phyloP scores from a whole-genome alignment of 2,329 filamentous ascomycete species.

The Diplodia scrobiculata region DNA sequence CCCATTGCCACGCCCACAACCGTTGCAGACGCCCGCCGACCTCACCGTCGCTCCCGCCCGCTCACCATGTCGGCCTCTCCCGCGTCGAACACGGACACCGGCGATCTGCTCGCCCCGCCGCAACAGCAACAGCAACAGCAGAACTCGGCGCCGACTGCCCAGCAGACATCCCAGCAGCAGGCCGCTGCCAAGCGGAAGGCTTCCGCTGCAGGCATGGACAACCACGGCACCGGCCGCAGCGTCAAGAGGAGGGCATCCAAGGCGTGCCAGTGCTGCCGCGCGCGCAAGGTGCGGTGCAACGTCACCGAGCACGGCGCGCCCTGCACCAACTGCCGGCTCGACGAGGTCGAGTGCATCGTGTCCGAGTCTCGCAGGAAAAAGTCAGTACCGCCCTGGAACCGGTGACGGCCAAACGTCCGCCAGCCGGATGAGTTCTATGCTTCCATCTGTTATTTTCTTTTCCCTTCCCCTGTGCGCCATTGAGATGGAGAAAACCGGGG shows the following conservation, averaged over 20 bases:
- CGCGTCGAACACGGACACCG: constrained; percentile 24
- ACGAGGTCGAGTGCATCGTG: constrained; percentile 71
- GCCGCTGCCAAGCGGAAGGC: constrained; percentile 59
- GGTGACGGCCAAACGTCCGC: too few species aligned
- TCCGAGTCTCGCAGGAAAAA: constrained; percentile 79
- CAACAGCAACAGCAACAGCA: neutral
- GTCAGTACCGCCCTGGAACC: constrained; percentile 55
- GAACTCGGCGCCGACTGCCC: neutral
- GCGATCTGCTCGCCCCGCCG: neutral
- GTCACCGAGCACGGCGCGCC: constrained; percentile 83
- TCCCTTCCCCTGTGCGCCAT: constrained; percentile 19
- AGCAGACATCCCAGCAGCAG: constrained; percentile 17
- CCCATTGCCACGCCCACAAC: neutral
- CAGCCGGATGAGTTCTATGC: neutral
- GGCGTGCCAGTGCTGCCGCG: constrained; percentile 84
- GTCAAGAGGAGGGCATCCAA: constrained; percentile 87
- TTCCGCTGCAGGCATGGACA: constrained; percentile 58
- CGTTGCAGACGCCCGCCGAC: neutral
- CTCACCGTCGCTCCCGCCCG: neutral
- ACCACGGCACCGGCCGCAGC: constrained; percentile 53
- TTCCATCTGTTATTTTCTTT: constrained; percentile 2
- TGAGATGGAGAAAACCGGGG: constrained; percentile 15
- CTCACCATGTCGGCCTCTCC: constrained; percentile 29
- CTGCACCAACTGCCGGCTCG: constrained; percentile 83
- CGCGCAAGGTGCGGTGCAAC: constrained; percentile 90